Percentiles rank a stretch among this genome's conserved stretches.
These are phyloP conservation scores for Gynostemma pentaphyllum DNA, from an alignment of 306 rosid species.

Conservation along the genomic window DNA sequence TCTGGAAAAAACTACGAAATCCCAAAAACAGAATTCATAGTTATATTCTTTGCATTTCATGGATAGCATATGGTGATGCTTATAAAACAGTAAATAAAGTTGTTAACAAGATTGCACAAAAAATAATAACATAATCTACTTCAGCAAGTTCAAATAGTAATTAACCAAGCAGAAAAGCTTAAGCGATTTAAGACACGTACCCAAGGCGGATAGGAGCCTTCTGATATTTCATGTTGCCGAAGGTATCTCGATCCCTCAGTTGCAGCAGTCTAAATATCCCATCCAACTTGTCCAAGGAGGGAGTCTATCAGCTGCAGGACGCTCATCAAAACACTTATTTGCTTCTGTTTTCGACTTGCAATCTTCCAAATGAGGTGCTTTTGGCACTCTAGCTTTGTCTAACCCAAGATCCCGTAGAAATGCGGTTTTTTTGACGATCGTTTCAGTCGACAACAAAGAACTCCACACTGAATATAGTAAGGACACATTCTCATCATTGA, in stretches of 20 bases:
- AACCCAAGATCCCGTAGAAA: conserved; percentile 28
- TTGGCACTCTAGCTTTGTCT: conserved; percentile 34
- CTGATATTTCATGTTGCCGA: conserved; percentile 26
- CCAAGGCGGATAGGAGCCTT: conserved; percentile 74
- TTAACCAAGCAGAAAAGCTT: background rate
- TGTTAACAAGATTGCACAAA: too few relatives aligned
- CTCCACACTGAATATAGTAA: conserved; percentile 72
- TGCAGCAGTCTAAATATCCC: conserved; percentile 42
- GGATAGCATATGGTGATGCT: background rate
- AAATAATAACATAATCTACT: too few relatives aligned
- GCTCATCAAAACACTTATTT: conserved; percentile 36
- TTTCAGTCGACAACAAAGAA: conserved; percentile 28
- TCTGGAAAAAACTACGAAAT: too few relatives aligned
- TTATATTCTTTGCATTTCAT: background rate
- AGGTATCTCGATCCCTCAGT: conserved; percentile 22
- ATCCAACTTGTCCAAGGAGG: conserved; percentile 82
- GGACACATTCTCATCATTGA: conserved; percentile 25
- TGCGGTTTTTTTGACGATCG: conserved; percentile 11
- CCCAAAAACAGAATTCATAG: too few relatives aligned
- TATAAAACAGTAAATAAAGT: too few relatives aligned
- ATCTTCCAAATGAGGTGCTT: conserved; percentile 78
- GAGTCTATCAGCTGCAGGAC: conserved; percentile 31
- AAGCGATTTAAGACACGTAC: conserved; percentile 28
- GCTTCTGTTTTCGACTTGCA: conserved; percentile 41
- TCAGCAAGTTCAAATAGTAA: too few relatives aligned